These are phyloP conservation scores for Jacaranda mimosifolia DNA, from an alignment of 257 asterid species.

Conservation along the genomic window DNA sequence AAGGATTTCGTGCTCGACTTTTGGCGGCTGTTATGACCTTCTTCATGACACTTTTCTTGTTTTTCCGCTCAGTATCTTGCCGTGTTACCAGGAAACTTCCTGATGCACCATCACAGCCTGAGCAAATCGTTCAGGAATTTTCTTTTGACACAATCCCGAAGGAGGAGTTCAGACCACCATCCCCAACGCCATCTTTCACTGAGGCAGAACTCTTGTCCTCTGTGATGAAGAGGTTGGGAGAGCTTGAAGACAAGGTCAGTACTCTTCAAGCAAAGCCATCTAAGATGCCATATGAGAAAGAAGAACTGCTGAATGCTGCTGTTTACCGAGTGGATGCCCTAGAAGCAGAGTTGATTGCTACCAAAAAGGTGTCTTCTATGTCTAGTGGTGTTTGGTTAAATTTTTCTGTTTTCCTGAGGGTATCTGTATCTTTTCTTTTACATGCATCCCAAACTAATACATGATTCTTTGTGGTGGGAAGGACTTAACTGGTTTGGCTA, in stretches of 20 bases:
- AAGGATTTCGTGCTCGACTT: constrained; percentile 62
- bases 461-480: too few relatives aligned
- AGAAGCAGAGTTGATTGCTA: constrained; percentile 95
- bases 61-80: constrained; percentile 61
- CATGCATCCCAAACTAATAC: not conserved
- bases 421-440: not conserved
- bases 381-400: not conserved
- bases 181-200: constrained; percentile 77
- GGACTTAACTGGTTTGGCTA: not conserved
- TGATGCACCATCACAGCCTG: constrained; percentile 50
- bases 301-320: constrained; percentile 92
- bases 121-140: constrained; percentile 55
- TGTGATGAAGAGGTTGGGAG: constrained; percentile 83
- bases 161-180: constrained; percentile 86
- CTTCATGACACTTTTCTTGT: constrained; percentile 68
- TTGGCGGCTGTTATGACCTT: constrained; percentile 72
- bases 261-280: constrained; percentile 88
- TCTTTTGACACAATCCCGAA: constrained; percentile 53
- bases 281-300: constrained; percentile 95
- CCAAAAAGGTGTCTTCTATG: constrained; percentile 73
- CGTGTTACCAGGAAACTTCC: constrained; percentile 62
- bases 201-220: constrained; percentile 84
- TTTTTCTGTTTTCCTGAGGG: not conserved
- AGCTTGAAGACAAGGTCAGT: constrained; percentile 82
- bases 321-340: constrained; percentile 97